Evolutionary conservation across 1,284 basidiomycete species (phyloP).

Genomic region (Meira nashicola): DNA sequence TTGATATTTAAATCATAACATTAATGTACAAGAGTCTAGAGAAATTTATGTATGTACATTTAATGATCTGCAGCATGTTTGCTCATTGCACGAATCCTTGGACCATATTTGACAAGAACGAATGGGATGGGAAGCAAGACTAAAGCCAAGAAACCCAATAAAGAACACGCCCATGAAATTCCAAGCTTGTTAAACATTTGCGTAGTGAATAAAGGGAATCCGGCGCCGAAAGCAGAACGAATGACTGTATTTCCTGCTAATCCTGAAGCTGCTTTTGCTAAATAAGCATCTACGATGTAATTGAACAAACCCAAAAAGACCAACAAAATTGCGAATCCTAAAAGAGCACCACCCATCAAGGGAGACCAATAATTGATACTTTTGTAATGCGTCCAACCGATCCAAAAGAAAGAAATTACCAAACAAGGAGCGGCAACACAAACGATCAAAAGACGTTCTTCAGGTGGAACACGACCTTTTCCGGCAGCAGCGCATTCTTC

Average conservation of each 20-base stretch:
- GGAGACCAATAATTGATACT: conserved; percentile 55
- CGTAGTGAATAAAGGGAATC: conserved; percentile 56
- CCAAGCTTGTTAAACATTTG: conserved; percentile 61
- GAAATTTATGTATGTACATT: neutral
- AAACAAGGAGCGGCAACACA: conserved; percentile 52
- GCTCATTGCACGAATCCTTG: conserved; percentile 54
- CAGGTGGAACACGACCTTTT: conserved; percentile 42
- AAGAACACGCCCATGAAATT: conserved; percentile 68
- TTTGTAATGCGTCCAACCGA: conserved; percentile 39
- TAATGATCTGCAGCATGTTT: conserved; percentile 47
- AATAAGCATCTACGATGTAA: conserved; percentile 58
- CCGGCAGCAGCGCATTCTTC: conserved; percentile 28
- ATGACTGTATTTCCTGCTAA: conserved; percentile 66
- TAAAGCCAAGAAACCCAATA: conserved; percentile 68
- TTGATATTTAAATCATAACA: too few species aligned
- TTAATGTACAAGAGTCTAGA: too few species aligned
- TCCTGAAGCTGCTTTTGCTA: conserved; percentile 58
- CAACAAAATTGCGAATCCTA: conserved; percentile 56
- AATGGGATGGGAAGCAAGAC: conserved; percentile 67
- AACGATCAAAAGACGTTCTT: conserved; percentile 38
- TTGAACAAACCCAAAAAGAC: conserved; percentile 60
- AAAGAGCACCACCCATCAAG: conserved; percentile 56
- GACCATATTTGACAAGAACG: conserved; percentile 56
- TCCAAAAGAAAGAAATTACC: conserved; percentile 55
- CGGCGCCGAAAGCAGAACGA: conserved; percentile 63